These are phyloP conservation scores for Chionographis japonica DNA, from an alignment of 106 monocot species.

Conservation along the genomic window DNA sequence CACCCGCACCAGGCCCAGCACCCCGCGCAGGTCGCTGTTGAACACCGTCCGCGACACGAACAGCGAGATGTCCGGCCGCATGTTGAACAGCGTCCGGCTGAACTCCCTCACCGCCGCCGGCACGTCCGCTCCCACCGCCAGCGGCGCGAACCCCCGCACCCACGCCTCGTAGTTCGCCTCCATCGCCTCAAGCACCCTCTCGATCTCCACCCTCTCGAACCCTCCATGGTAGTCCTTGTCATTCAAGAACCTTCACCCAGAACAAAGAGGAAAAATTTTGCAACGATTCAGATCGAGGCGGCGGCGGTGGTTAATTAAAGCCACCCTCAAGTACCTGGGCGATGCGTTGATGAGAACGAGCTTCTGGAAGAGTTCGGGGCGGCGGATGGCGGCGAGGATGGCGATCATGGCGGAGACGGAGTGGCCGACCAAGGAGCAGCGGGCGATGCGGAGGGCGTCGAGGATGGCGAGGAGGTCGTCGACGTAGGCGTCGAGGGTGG, in stretches of 20 bases:
- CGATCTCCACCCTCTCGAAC: constrained; percentile 69
- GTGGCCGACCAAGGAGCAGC: constrained; percentile 88
- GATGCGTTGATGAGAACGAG: constrained; percentile 88
- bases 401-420: constrained; percentile 98
- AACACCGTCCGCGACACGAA: constrained; percentile 80
- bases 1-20: constrained; percentile 56
- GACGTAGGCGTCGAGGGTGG: constrained; percentile 81
- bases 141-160: constrained; percentile 87
- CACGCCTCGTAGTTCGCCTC: constrained; percentile 92
- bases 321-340: constrained; percentile 36
- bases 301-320: too few species aligned
- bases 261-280: not conserved
- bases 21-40: constrained; percentile 71
- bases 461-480: constrained; percentile 82
- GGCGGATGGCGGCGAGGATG: constrained; percentile 73
- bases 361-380: constrained; percentile 72
- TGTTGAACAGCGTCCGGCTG: constrained; percentile 97
- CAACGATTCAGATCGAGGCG: not conserved
- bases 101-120: constrained; percentile 91
- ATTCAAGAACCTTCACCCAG: constrained; percentile 60
- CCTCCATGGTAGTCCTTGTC: constrained; percentile 88
- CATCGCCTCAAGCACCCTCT: constrained; percentile 79
- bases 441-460: constrained; percentile 55
- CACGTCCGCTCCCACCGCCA: constrained; percentile 91
- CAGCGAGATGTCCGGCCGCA: constrained; percentile 94